Evolutionary conservation across 305 asterid species (phyloP), one percentile per base, ranked within the genome.

Genomic region (Fraxinus nigra): DNA sequence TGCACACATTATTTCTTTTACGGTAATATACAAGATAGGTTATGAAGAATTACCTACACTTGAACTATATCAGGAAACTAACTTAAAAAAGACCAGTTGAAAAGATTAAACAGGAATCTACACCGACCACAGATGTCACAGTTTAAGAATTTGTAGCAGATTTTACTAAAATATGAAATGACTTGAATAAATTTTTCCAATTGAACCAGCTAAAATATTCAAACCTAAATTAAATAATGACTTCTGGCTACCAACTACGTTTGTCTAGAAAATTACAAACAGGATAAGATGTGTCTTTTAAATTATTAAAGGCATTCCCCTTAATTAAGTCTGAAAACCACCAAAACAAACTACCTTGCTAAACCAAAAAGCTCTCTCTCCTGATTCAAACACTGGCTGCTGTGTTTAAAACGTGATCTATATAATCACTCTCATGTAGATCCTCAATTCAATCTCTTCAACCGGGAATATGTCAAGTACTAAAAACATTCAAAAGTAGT

Each of bases 1-100:
- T 76, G 38, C 61, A 77, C 78, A 74, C 76, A 81, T 78, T 20
- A 46, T 22, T 67, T 67, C 74, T 67, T 67, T 26, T 67, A 26
- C 38, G 5, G 5, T 20, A 18, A 2, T 20, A 59, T 7, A 59
- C 69, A 1, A 59, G 10, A 18, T 20, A 59, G 69, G 26, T 18
- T 59, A n/a, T 7, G 4, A 20, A 59, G 32, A 59, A 59, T 59
- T 59, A 59, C 30, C 26, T 20, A 3, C 7, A 59, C 14, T 20
- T n/a, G 63, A 20, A 59, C 69, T 18, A 59, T 28, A 9, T 28
- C 16, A 20, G 11, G 34, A 65, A 2, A 65, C 20, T 26, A 79
- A 37, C 74, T 28, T 3, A 20, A 20, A 8, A 67, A 26, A 67
- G n/a, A 13, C 37, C 37, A 67, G 74, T 26, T 65, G 18, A 65